phyloP scores from a whole-genome alignment of 148 eudicot genomes.

The Salicornia ramosissima region DNA sequence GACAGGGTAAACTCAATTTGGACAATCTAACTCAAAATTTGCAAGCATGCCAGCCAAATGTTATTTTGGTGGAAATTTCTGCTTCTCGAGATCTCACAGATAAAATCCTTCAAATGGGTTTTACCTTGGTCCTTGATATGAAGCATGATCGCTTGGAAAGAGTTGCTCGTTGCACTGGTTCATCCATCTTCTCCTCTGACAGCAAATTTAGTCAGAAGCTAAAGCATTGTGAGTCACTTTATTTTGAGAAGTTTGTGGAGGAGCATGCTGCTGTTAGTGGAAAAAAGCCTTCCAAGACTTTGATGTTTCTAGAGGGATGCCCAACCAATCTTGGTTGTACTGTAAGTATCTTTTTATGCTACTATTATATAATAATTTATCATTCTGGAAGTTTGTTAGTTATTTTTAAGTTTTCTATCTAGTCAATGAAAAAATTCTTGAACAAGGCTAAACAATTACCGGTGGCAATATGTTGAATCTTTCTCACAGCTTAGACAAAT shows the following conservation, averaged over 20 bases:
- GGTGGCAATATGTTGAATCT: not conserved
- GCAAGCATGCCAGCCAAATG: slow-evolving; percentile 64
- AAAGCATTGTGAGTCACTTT: slow-evolving; percentile 58
- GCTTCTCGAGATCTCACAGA: slow-evolving; percentile 78
- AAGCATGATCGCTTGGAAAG: slow-evolving; percentile 85
- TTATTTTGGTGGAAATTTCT: slow-evolving; percentile 83
- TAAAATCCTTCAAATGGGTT: slow-evolving; percentile 60
- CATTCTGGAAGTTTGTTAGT: slow-evolving; percentile 4
- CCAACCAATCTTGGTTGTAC: slow-evolving; percentile 77
- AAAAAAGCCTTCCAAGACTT: slow-evolving; percentile 70
- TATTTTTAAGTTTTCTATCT: not conserved
- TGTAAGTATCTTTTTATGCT: slow-evolving; percentile 35
- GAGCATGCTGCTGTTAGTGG: slow-evolving; percentile 55
- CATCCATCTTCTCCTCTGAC: slow-evolving; percentile 65
- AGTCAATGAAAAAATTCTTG: not conserved
- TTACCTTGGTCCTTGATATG: slow-evolving; percentile 88
- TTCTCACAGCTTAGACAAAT: no score
- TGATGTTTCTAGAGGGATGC: slow-evolving; percentile 91
- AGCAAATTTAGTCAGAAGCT: slow-evolving; percentile 44
- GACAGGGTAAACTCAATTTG: slow-evolving; percentile 48
- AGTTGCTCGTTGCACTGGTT: slow-evolving; percentile 82
- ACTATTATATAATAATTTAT: not conserved
- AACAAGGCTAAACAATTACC: not conserved
- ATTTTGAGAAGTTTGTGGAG: slow-evolving; percentile 74
- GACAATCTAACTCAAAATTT: slow-evolving; percentile 44